These are phyloP conservation scores for Mollisia scopiformis DNA, from an alignment of 2,329 filamentous ascomycete species.

Conservation along the genomic window DNA sequence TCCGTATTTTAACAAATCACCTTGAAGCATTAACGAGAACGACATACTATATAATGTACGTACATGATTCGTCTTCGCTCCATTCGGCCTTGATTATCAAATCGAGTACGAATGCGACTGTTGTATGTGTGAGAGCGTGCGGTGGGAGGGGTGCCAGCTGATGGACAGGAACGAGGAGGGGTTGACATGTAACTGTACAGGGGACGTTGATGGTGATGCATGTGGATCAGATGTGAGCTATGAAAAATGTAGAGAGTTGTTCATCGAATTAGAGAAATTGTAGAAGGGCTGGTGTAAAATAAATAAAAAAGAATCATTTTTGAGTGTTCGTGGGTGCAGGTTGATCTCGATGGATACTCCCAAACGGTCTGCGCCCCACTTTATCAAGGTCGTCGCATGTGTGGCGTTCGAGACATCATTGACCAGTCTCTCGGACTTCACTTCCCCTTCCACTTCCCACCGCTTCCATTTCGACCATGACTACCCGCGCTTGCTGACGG, in stretches of 20 bases:
- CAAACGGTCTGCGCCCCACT: neutral
- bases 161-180: neutral
- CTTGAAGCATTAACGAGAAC: too few species aligned
- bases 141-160: neutral
- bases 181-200: neutral
- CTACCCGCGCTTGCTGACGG: neutral
- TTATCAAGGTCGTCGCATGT: neutral
- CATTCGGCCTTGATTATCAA: neutral
- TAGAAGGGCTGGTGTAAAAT: too few species aligned
- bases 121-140: neutral
- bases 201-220: neutral
- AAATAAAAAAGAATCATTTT: too few species aligned
- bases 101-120: neutral
- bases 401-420: constrained; percentile 1
- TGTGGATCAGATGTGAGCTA: neutral
- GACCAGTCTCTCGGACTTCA: neutral
- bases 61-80: too few species aligned
- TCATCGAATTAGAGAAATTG: too few species aligned
- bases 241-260: too few species aligned
- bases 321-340: too few species aligned
- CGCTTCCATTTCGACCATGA: neutral
- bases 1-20: neutral
- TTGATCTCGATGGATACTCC: too few species aligned
- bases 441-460: neutral
- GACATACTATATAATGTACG: too few species aligned